Evolutionary conservation across 2,329 filamentous ascomycete genomes (phyloP).

Genomic region (Penicillium sp.): DNA sequence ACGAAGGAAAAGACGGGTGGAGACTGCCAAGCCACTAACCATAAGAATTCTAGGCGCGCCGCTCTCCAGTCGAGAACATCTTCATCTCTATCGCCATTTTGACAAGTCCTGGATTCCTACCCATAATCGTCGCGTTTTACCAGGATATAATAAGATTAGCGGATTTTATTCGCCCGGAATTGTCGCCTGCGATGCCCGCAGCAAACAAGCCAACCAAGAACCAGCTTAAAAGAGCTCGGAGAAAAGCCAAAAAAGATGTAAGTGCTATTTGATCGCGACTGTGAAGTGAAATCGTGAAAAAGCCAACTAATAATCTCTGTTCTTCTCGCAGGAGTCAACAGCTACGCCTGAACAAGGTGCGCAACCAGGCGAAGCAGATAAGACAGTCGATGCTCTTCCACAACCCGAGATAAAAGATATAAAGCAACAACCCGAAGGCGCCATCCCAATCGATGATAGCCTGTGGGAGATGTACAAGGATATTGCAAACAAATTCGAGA

Average conservation of each 20-base stretch:
- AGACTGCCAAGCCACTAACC: neutral
- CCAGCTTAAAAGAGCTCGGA: slow-evolving; percentile 15
- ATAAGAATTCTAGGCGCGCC: neutral
- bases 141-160: neutral
- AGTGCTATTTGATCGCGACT: neutral
- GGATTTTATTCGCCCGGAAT: too few species aligned
- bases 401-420: neutral
- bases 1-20: too few species aligned
- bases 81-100: neutral
- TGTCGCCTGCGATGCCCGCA: slow-evolving; percentile 8
- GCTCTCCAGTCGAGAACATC: neutral
- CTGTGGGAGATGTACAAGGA: slow-evolving; percentile 79
- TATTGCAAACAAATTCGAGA: slow-evolving; percentile 75
- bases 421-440: neutral
- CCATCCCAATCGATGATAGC: slow-evolving; percentile 56
- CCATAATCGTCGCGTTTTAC: neutral
- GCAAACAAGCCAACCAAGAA: slow-evolving; percentile 14
- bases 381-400: neutral
- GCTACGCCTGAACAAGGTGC: neutral
- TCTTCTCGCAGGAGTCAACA: neutral
- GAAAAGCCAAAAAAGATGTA: slow-evolving; percentile 14
- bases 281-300: neutral
- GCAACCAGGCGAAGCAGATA: neutral
- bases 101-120: neutral
- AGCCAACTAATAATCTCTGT: neutral